Evolutionary conservation across 768 basidiomycete species (phyloP), one percentile per base, ranked within the genome.

Genomic region (Cystofilobasidium capitatum): DNA sequence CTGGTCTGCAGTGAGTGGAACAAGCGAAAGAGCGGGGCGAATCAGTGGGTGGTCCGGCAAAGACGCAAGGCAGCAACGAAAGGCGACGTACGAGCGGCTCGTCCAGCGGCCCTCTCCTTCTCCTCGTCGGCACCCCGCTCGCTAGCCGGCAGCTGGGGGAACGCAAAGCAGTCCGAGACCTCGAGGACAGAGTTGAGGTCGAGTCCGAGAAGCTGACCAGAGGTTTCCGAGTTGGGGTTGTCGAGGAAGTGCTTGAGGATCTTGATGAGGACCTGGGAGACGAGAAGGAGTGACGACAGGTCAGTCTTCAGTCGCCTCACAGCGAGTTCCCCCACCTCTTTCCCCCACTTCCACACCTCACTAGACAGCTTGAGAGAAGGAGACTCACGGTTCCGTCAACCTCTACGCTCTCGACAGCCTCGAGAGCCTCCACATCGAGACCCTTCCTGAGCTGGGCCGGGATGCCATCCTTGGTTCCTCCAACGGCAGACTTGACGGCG

Each of bases 221-320:
- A 85, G 33, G 87, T 87, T 62, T 78, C 77, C 29, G 68, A 44
- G 14, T 70, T 55, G 72, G 57, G 68, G 33, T 40, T 81, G 75
- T 94, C 93, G 59, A 86, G 83, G 49, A 88, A 84, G 75, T 96
- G 93, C 79, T 96, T 94, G 74, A 93, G 81, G 63, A 97, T 92
- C 80, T 94, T 96, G 64, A 88, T 84, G 65, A 93, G 86, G 62
- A 90, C 91, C 92, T 94, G 75, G 51, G 17, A 33, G 49, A 26
- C 24, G 24, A 26, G 9, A 7, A 16, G 5, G 20, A 20, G 9
- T 9, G 51, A 55, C 29, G n/a, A 33, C 24, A 31, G 10, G 26
- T 3, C 2, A 29, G 24, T 4, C 7, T n/a, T 51, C 49, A 51
- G 49, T 29, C 8, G 26, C 20, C 47, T 49, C 47, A 49, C 60